Conservation (phyloP, 2,329 filamentous ascomycete genomes). For the Lasiodiplodia theobromae region DNA sequence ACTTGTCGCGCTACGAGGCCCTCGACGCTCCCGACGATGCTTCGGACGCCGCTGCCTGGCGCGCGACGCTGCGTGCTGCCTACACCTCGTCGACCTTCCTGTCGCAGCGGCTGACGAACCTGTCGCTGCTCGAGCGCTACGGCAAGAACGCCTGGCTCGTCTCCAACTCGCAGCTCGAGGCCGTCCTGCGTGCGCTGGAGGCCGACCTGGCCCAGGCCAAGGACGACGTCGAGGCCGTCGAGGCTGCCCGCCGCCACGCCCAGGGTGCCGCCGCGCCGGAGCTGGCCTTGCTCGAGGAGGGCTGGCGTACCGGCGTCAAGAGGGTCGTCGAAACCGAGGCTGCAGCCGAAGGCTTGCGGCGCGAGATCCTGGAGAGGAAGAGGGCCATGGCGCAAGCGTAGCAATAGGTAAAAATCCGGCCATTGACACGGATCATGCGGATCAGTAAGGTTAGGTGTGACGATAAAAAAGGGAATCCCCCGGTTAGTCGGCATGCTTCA, state of each 20-base stretch:
- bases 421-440: not conserved
- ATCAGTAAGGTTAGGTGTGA: not conserved
- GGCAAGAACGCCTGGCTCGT: slow-evolving; percentile 94
- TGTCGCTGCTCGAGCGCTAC: slow-evolving; percentile 77
- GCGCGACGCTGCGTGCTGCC: slow-evolving; percentile 59
- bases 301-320: slow-evolving; percentile 80
- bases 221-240: slow-evolving; percentile 75
- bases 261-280: slow-evolving; percentile 79
- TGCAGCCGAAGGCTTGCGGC: slow-evolving; percentile 73
- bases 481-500: not conserved
- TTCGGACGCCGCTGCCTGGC: slow-evolving; percentile 55
- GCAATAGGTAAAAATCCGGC: not conserved
- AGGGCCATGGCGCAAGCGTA: slow-evolving; percentile 32
- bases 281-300: slow-evolving; percentile 74
- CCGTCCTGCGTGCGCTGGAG: slow-evolving; percentile 73
- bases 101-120: slow-evolving; percentile 63
- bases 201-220: slow-evolving; percentile 73
- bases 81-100: slow-evolving; percentile 68
- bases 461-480: not conserved
- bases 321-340: slow-evolving; percentile 85
- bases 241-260: slow-evolving; percentile 69
- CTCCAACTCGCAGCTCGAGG: slow-evolving; percentile 80
- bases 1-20: slow-evolving; percentile 83
- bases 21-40: slow-evolving; percentile 64
- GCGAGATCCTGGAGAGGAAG: slow-evolving; percentile 46